phyloP scores from a whole-genome alignment of 768 basidiomycete genomes.

The Rhodotorula kratochvilovae region DNA sequence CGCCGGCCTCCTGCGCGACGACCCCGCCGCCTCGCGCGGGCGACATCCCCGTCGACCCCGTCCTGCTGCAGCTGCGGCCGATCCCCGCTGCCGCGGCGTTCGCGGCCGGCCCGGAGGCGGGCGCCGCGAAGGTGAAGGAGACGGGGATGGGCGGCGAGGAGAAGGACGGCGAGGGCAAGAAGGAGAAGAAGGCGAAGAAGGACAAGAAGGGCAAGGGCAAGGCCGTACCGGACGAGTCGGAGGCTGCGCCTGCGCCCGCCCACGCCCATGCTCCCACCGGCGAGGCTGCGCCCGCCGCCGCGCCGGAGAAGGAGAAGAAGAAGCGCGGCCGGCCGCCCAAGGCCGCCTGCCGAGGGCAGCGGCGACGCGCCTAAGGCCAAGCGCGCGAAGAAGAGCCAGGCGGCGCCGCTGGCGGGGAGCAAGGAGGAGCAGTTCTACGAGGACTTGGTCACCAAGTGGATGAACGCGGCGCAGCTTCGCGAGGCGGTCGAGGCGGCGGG shows the following conservation, averaged over 20 bases:
- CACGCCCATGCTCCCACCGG: background rate
- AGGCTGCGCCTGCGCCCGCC: background rate
- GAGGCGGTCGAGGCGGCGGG: constrained; percentile 23
- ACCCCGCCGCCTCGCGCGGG: background rate
- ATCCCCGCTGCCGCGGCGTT: background rate
- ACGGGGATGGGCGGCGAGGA: background rate
- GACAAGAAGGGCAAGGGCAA: constrained; percentile 1
- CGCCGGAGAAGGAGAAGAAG: background rate
- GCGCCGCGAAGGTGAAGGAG: background rate
- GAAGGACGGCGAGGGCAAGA: constrained; percentile 46
- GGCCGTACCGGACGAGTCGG: background rate
- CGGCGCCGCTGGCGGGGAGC: background rate
- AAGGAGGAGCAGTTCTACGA: constrained; percentile 3
- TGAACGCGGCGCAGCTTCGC: constrained; percentile 23
- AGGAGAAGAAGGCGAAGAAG: background rate
- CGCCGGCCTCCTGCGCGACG: background rate
- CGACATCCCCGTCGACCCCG: constrained; percentile 20
- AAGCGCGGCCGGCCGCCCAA: no score
- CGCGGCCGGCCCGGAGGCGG: background rate
- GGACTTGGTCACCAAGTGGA: constrained; percentile 30
- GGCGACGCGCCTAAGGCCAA: background rate
- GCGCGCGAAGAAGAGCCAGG: background rate
- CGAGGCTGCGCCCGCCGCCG: background rate
- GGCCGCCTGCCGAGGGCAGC: background rate
- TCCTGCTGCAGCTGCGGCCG: background rate